Conservation (phyloP, 2,329 filamentous ascomycete species). For the Venturia nashicola region DNA sequence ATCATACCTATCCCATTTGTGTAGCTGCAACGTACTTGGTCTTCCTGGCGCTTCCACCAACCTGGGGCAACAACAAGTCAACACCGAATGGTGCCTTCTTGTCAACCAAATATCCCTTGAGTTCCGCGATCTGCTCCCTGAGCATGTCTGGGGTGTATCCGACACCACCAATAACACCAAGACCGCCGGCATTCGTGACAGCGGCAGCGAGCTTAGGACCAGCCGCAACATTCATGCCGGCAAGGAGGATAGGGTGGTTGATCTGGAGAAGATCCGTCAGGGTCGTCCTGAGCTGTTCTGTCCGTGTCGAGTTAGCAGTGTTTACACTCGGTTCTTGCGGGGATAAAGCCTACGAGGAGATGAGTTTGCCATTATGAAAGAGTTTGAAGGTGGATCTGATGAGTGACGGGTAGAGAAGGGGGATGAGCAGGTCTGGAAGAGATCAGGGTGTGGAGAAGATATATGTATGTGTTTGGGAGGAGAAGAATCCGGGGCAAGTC, state of each 20-base stretch:
- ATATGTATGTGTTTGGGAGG: not conserved
- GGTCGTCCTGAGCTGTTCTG: slow-evolving; percentile 58
- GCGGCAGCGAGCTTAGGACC: slow-evolving; percentile 93
- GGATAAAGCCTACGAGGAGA: not conserved
- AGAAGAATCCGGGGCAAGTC: not conserved
- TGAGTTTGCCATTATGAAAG: not conserved
- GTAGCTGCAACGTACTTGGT: slow-evolving; percentile 54
- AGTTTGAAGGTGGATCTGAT: not conserved
- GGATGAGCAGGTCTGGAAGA: too few relatives aligned
- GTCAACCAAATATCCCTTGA: slow-evolving; percentile 77
- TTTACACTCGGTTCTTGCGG: not conserved
- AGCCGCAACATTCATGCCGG: slow-evolving; percentile 98
- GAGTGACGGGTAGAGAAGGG: not conserved
- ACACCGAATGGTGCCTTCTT: slow-evolving; percentile 95
- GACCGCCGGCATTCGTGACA: slow-evolving; percentile 90
- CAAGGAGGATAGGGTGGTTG: slow-evolving; percentile 89
- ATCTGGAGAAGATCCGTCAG: slow-evolving; percentile 96
- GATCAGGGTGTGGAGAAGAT: not conserved
- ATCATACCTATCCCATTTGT: not conserved
- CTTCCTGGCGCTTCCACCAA: slow-evolving; percentile 87
- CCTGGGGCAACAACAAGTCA: slow-evolving; percentile 84
- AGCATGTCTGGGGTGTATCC: slow-evolving; percentile 98
- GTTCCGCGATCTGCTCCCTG: slow-evolving; percentile 82
- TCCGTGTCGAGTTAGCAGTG: not conserved
- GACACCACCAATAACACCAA: slow-evolving; percentile 92